Conservation (phyloP, 768 basidiomycete genomes). For the Amyloporia xantha region DNA sequence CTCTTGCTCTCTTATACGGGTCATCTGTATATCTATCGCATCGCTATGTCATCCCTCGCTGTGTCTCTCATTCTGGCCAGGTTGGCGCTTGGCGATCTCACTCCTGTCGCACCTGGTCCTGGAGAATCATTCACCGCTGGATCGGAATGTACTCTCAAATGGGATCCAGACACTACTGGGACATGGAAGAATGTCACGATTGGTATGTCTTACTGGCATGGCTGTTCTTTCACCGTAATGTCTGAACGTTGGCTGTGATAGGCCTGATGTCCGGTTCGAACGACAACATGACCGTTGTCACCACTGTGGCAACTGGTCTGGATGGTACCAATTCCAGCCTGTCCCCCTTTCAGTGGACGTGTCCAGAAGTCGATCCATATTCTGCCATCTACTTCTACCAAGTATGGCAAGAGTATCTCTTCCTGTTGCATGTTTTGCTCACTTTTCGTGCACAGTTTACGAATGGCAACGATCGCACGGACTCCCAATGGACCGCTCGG, state of each 20-base stretch:
- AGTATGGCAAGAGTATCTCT: constrained; percentile 13
- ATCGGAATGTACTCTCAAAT: constrained; percentile 28
- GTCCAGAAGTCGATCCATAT: constrained; percentile 31
- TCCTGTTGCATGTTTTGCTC: not conserved
- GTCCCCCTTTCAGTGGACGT: constrained; percentile 30
- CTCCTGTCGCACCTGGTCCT: constrained; percentile 34
- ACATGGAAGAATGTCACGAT: constrained; percentile 33
- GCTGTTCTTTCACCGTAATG: not conserved
- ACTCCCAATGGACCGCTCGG: constrained; percentile 31
- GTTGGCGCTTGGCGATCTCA: constrained; percentile 17
- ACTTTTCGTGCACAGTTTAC: constrained; percentile 21
- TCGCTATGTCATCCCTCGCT: constrained; percentile 1
- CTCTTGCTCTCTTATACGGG: not conserved
- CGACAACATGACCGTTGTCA: constrained; percentile 27
- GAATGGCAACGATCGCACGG: constrained; percentile 18
- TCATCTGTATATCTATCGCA: too few relatives aligned
- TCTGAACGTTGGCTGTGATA: constrained; percentile 4
- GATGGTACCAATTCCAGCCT: constrained; percentile 28
- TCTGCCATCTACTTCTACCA: constrained; percentile 36
- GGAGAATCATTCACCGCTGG: constrained; percentile 29
- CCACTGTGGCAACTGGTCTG: constrained; percentile 22
- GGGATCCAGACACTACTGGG: constrained; percentile 25
- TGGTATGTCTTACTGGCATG: constrained; percentile 19
- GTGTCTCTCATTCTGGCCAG: constrained; percentile 5
- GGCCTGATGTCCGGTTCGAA: constrained; percentile 36